phyloP scores from a whole-genome alignment of 2,329 filamentous ascomycete genomes.

The Aureobasidium zeae region DNA sequence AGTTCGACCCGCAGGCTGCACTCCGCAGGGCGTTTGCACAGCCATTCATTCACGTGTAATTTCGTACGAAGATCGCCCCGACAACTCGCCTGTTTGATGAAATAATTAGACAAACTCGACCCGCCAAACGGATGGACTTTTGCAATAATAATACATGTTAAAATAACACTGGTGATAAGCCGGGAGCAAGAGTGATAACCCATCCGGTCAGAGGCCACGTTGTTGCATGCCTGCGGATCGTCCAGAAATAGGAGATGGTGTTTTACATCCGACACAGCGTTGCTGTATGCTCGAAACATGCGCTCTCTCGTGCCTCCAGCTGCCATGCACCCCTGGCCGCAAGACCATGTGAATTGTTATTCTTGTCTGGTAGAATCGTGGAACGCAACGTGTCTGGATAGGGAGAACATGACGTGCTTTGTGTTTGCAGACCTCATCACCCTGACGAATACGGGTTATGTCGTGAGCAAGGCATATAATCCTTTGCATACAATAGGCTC shows the following conservation, averaged over 20 bases:
- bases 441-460: too few relatives aligned
- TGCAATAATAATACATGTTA: conserved; percentile 6
- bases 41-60: conserved; percentile 10
- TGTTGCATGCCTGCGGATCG: neutral
- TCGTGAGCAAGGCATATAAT: too few relatives aligned
- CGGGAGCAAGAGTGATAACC: neutral
- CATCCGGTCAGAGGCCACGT: neutral
- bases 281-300: neutral
- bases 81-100: conserved; percentile 12
- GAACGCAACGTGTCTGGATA: too few relatives aligned
- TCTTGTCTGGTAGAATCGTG: too few relatives aligned
- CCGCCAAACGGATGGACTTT: conserved; percentile 2
- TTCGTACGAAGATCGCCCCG: conserved; percentile 5
- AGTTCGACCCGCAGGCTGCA: conserved; percentile 5
- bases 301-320: neutral
- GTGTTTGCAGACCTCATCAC: too few relatives aligned
- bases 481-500: too few relatives aligned
- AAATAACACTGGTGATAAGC: too few relatives aligned
- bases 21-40: conserved; percentile 7
- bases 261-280: conserved; percentile 5
- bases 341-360: too few relatives aligned
- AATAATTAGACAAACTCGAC: neutral
- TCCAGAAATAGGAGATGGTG: conserved; percentile 7
- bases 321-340: conserved; percentile 12
- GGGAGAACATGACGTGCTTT: too few relatives aligned